A percentile compares a stretch with the other conserved stretches of the same genome.
These are phyloP conservation scores for Tolypocladium pustulatum DNA, from an alignment of 2,329 filamentous ascomycete genomes.

Conservation along the genomic window DNA sequence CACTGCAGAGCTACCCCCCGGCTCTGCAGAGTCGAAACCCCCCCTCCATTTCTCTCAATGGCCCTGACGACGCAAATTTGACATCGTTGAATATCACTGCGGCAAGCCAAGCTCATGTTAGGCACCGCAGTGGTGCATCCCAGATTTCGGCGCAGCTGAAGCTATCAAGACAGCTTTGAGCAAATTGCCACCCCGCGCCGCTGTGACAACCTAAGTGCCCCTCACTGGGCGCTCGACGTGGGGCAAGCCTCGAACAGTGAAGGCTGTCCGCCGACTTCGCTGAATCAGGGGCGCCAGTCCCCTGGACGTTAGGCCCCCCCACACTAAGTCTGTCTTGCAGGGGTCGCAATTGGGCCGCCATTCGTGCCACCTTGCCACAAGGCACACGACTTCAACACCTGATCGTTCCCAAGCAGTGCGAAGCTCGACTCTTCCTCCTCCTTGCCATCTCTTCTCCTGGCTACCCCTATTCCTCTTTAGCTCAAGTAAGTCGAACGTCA, in stretches of 20 bases:
- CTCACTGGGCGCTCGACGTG: background rate
- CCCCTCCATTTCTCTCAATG: too few relatives aligned
- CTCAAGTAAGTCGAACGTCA: background rate
- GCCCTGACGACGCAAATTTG: too few relatives aligned
- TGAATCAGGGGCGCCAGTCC: background rate
- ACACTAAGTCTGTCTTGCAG: conserved; percentile 12
- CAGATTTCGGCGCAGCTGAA: too few relatives aligned
- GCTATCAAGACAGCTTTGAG: too few relatives aligned
- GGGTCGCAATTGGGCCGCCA: conserved; percentile 10
- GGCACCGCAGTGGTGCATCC: too few relatives aligned
- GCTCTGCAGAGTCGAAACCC: background rate
- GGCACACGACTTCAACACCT: conserved; percentile 12
- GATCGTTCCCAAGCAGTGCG: background rate
- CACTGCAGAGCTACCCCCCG: background rate
- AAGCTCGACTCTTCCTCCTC: background rate
- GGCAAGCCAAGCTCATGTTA: too few relatives aligned
- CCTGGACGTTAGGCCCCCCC: conserved; percentile 10
- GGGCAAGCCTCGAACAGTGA: background rate
- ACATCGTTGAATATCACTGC: too few relatives aligned
- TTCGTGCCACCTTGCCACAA: conserved; percentile 24
- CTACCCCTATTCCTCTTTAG: background rate
- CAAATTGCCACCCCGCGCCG: too few relatives aligned
- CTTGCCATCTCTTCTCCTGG: background rate
- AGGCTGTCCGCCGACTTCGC: background rate
- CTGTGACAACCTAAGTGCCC: background rate